These are phyloP conservation scores for Plasmodium coatneyi DNA, from an alignment of 169 alveolate genomes.

Conservation along the genomic window DNA sequence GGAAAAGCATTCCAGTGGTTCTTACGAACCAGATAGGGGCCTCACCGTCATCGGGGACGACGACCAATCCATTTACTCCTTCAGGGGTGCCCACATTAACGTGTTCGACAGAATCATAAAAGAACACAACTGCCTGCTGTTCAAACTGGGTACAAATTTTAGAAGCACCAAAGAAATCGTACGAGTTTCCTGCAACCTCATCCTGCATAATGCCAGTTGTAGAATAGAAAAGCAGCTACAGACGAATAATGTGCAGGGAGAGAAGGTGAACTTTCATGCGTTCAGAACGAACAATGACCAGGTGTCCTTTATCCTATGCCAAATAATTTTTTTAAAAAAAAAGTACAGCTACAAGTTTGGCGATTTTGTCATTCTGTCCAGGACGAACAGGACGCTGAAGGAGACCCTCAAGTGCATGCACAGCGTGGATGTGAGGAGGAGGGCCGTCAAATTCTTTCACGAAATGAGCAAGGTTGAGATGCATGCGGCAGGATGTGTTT, in stretches of 20 bases:
- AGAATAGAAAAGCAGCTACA: slow-evolving; percentile 76
- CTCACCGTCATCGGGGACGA: slow-evolving; percentile 88
- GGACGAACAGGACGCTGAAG: slow-evolving; percentile 78
- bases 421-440: slow-evolving; percentile 12
- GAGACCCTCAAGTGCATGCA: slow-evolving; percentile 27
- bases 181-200: slow-evolving; percentile 58
- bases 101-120: slow-evolving; percentile 73
- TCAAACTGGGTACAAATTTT: slow-evolving; percentile 77
- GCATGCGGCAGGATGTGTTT: neutral
- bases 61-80: slow-evolving; percentile 86
- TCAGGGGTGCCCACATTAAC: slow-evolving; percentile 85
- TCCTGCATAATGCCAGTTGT: slow-evolving; percentile 51
- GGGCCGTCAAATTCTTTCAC: slow-evolving; percentile 6
- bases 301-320: slow-evolving; percentile 74
- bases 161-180: slow-evolving; percentile 82
- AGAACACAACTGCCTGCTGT: slow-evolving; percentile 37
- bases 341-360: slow-evolving; percentile 78
- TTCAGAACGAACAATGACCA: slow-evolving; percentile 77
- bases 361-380: slow-evolving; percentile 83
- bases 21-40: slow-evolving; percentile 20
- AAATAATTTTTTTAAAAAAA: slow-evolving; percentile 69
- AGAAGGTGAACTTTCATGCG: slow-evolving; percentile 71
- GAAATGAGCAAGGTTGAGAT: neutral
- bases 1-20: neutral
- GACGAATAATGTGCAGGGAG: slow-evolving; percentile 75